Evolutionary conservation across 345 rosid genomes (phyloP), one percentile per base, ranked within the genome.

Genomic region (Schrenkiella parvula): DNA sequence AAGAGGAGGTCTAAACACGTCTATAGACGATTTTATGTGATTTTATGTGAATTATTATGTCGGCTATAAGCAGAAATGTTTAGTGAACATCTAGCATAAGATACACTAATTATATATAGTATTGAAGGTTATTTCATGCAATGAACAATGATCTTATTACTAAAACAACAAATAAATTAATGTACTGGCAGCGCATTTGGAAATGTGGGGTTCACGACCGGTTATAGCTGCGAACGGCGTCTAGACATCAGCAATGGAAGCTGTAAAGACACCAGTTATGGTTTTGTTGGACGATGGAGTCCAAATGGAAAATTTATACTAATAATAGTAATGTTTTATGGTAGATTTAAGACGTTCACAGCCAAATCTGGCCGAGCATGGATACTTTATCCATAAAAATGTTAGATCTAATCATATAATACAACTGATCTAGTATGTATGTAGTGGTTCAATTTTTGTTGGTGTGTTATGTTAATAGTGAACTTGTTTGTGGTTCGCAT

Each of bases 211-310:
- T 80, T 84, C 63, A 79, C 93, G 5, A 81, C 78, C 2, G 89
- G 96, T 0, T 85, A 88, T 8, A 80, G 93, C 42, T 88, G 96
- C 54, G 52, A 81, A 37, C 66, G 84, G 46, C 80, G 66, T 26
- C 13, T 88, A 12, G 42, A 80, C 2, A 5, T 11, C 9, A 19
- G 47, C 0, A 70, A 66, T 3, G 67, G 35, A 42, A 17, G 25
- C 0, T 88, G 93, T 53, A 32, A 23, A 23, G 88, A 86, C 50
- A 52, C 69, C 2, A 60, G 79, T 72, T 70, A 44, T 35, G 96
- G 93, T 0, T 80, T 88, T 0, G 85, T 21, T 0, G 96, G 91
- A 64, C 66, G 73, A 72, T 86, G 93, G 93, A 86, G 89, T 66
- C 51, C 25, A 2, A 1, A 2, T 0, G 91, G 85, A 15, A 90